Evolutionary conservation across 2,329 filamentous ascomycete species (phyloP), one percentile per base, ranked within the genome.

Genomic region (Botrytis tulipae): DNA sequence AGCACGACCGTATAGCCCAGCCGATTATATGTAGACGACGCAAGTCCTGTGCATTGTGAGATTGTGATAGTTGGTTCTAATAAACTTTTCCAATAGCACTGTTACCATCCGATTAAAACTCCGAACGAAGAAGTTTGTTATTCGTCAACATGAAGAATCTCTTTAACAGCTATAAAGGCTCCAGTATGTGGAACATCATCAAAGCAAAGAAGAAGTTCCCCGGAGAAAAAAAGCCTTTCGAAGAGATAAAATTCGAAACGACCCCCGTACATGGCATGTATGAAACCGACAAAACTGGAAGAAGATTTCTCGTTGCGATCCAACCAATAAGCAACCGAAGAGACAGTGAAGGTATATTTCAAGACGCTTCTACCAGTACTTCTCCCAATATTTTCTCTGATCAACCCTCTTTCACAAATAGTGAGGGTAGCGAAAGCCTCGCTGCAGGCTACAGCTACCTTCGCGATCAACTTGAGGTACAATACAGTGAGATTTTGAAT

Each of bases 211-310:
- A 57, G 9, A 32, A 22, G 16, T 12, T 9, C 12, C n/a, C n/a
- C 35, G 3, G 42, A 40, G 60, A 18, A 25, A 20, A 22, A 48
- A 6, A 20, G 25, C 18, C 16, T 25, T 22, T n/a, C 10, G 4
- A 57, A 57, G n/a, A 22, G 20, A 42, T 32, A 4, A 12, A 25
- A 40, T 61, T 29, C 32, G 22, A 44, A 20, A 57, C 65, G 5
- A 48, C 69, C 6, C 77, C 76, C 16, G 71, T 78, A n/a, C 68
- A 66, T 57, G 77, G 77, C 25, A 74, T 78, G 0, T 78, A 78
- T 44, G 46, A 71, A 12, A 44, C 71, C 10, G 22, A 57, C 22
- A 22, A 42, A 37, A n/a, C 14, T 8, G 54, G 51, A 29, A 18
- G 12, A 7, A 61, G 10, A 8, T 61, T 57, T 14, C 71, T 73